Evolutionary conservation across 2,329 filamentous ascomycete genomes (phyloP).

Genomic region (Penicillium oxalicum): DNA sequence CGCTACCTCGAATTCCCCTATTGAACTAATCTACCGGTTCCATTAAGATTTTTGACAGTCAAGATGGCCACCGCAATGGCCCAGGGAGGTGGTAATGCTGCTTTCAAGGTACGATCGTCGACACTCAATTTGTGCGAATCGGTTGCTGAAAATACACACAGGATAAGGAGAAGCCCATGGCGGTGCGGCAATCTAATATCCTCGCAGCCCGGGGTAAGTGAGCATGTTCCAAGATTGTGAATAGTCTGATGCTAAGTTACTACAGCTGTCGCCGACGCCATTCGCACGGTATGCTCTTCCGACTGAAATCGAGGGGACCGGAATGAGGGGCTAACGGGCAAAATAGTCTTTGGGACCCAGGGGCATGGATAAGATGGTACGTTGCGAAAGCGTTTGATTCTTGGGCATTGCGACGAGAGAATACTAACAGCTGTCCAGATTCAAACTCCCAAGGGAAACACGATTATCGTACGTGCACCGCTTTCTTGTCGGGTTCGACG

Average conservation of each 20-base stretch:
- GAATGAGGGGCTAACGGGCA: constrained; percentile 37
- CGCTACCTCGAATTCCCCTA: constrained; percentile 18
- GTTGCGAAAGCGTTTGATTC: constrained; percentile 7
- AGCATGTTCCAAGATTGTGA: background rate
- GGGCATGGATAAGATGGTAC: constrained; percentile 95
- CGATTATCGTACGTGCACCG: constrained; percentile 63
- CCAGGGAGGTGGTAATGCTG: constrained; percentile 52
- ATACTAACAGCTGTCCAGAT: constrained; percentile 51
- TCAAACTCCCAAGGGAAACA: constrained; percentile 90
- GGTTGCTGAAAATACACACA: constrained; percentile 40
- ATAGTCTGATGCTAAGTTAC: constrained; percentile 23
- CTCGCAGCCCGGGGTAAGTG: constrained; percentile 82
- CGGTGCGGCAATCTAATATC: constrained; percentile 93
- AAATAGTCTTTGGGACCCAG: constrained; percentile 76
- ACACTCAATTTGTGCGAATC: constrained; percentile 24
- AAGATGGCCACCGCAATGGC: constrained; percentile 49
- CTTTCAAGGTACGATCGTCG: constrained; percentile 55
- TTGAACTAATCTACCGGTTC: constrained; percentile 20
- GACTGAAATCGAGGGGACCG: constrained; percentile 9
- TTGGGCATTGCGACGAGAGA: too few species aligned
- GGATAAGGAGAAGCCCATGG: constrained; percentile 97
- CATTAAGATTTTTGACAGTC: constrained; percentile 23
- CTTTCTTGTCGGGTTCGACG: constrained; percentile 7
- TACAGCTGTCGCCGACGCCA: constrained; percentile 89
- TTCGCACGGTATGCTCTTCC: constrained; percentile 62